Base-by-base conservation (phyloP, 345 rosid genomes). In the Brassica cretica region DNA sequence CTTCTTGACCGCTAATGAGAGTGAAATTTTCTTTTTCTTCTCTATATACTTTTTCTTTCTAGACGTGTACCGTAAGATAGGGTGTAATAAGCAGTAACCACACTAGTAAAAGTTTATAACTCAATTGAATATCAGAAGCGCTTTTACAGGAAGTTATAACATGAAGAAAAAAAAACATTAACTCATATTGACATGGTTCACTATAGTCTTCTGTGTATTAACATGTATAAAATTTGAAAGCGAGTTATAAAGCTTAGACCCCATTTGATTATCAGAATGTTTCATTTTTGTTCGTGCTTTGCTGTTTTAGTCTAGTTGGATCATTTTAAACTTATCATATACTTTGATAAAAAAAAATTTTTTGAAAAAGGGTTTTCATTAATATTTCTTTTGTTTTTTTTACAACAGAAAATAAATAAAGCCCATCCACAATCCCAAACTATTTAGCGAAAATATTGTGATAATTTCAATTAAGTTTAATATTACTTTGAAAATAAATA, bases 1-100 rank as follows among this genome's bases (percentile, higher is more conserved):
- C 60, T 16, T 19, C 60, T 16, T 19, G 67, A 75, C 59, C 15
- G 27, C 10, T 74, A n/a, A 61, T 46, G 62, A 7, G 70, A 76
- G 75, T 32, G 39, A 62, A 32, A 2, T 0, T 46, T 69, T 69
- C 19, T 62, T 69, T 51, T 24, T 24, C 64, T 14, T n/a, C 14
- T 35, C 1, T 4, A 25, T 15, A 10, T 25, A 12, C 35, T 15
- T 55, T 7, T n/a, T 24, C 19, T 37, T 51, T 12, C n/a, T 44
- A 44, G 14, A 39, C 46, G 46, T 39, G 46, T 27, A 27, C 30
- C 30, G 30, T 27, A 27, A 27, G 30, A 27, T 27, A 27, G 30
- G 30, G 30, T 27, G 30, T 27, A 27, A 27, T 27, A 27, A 27
- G 30, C 30, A 27, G 30, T 27, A 27, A 27, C 30, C 30, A 27